Conservation (phyloP, 768 basidiomycete species). For the Suillus subalutaceus region DNA sequence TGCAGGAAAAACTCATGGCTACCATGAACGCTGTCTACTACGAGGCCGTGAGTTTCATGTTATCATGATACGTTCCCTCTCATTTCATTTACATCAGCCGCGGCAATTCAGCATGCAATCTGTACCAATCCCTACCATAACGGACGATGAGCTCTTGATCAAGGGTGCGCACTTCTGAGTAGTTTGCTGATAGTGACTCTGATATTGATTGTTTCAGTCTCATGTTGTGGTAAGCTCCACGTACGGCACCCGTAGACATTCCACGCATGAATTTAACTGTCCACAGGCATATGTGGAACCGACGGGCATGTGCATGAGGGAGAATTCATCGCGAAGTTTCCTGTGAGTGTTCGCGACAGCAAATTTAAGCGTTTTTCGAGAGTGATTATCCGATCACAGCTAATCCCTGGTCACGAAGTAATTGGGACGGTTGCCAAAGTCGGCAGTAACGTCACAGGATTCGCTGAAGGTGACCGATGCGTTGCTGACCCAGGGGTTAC, state of each 20-base stretch:
- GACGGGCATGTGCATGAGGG: constrained; percentile 68
- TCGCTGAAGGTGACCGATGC: constrained; percentile 43
- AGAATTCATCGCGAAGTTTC: constrained; percentile 69
- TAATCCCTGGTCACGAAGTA: constrained; percentile 2
- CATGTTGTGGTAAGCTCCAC: constrained; percentile 43
- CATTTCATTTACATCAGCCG: constrained; percentile 35
- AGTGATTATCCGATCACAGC: neutral
- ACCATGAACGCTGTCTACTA: constrained; percentile 56
- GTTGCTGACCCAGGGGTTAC: constrained; percentile 46
- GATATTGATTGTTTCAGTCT: constrained; percentile 30
- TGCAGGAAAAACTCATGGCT: neutral
- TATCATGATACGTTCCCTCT: neutral
- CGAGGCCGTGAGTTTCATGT: constrained; percentile 35
- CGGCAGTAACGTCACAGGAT: constrained; percentile 46
- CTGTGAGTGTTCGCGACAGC: constrained; percentile 26
- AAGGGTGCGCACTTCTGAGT: constrained; percentile 44
- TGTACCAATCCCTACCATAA: constrained; percentile 54
- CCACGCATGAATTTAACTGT: neutral
- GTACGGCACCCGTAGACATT: constrained; percentile 7
- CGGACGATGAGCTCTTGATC: constrained; percentile 59
- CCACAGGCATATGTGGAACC: constrained; percentile 57
- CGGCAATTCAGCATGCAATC: constrained; percentile 54
- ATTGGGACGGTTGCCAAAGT: constrained; percentile 42
- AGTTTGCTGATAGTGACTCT: constrained; percentile 12
- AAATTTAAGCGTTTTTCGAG: constrained; percentile 13